These are phyloP conservation scores for Candida schatavii DNA, from an alignment of 805 yeast genomes.

Conservation along the genomic window DNA sequence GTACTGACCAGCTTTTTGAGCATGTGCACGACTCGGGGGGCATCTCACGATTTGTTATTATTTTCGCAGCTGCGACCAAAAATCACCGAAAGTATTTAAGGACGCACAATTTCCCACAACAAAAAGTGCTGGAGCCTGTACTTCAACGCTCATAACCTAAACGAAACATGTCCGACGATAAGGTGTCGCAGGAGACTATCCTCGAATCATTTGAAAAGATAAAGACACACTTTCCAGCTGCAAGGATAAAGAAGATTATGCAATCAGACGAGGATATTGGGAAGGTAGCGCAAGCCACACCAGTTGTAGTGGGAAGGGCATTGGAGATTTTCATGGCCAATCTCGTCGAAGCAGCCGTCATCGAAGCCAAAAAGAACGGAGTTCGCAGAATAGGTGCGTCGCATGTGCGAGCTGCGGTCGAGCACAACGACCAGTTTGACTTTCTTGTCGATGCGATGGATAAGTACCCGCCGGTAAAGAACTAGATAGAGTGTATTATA, in stretches of 20 bases:
- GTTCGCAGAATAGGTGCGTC: conserved; percentile 79
- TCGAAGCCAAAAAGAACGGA: conserved; percentile 71
- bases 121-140: background rate
- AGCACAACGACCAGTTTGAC: conserved; percentile 87
- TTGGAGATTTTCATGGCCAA: conserved; percentile 88
- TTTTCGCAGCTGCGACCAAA: background rate
- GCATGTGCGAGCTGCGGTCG: conserved; percentile 80
- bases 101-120: conserved; percentile 8
- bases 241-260: conserved; percentile 93
- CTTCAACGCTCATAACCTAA: conserved; percentile 1
- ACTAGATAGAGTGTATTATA: conserved; percentile 6
- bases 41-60: background rate
- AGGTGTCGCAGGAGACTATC: conserved; percentile 31
- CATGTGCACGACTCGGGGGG: conserved; percentile 2
- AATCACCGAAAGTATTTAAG: conserved; percentile 8
- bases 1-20: too few species aligned
- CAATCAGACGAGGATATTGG: conserved; percentile 98
- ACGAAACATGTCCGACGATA: conserved; percentile 7
- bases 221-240: conserved; percentile 86
- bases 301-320: conserved; percentile 95
- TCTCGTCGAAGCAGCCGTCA: conserved; percentile 78
- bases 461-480: conserved; percentile 50
- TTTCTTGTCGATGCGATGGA: conserved; percentile 76
- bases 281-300: conserved; percentile 97
- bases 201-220: conserved; percentile 45